Conservation (phyloP, 106 monocot species). For the Posidonia australis region DNA sequence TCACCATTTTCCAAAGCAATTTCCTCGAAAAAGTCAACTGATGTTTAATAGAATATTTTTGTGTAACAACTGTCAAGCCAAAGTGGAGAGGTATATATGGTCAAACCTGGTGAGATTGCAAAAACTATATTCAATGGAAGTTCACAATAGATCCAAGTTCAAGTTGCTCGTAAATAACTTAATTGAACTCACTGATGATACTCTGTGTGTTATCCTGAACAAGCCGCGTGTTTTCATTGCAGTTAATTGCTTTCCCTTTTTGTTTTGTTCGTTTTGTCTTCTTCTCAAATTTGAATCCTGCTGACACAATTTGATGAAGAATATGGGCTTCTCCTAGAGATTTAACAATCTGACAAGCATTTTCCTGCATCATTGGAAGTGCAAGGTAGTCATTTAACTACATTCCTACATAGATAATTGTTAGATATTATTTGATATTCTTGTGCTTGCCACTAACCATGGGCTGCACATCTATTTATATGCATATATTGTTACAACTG, state of each 20-base stretch:
- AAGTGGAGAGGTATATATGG: too few relatives aligned
- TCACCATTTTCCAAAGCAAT: too few relatives aligned
- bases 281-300: conserved; percentile 36
- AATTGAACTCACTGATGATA: not conserved
- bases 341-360: conserved; percentile 69
- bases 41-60: too few relatives aligned
- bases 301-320: conserved; percentile 40
- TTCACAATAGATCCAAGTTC: not conserved
- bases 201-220: conserved; percentile 3
- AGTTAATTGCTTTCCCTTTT: conserved; percentile 8
- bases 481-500: too few relatives aligned
- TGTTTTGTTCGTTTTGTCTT: conserved; percentile 29
- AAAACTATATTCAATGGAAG: not conserved
- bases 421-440: too few relatives aligned
- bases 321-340: conserved; percentile 53
- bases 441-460: too few relatives aligned
- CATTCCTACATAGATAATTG: not conserved
- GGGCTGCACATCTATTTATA: too few relatives aligned
- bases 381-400: not conserved
- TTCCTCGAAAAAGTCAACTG: too few relatives aligned
- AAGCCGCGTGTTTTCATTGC: conserved; percentile 25
- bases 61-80: too few relatives aligned
- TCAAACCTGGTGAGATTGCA: too few relatives aligned
- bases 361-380: conserved; percentile 46
- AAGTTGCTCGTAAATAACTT: not conserved